Conservation (phyloP, 352 stramenopile species). For the Phytophthora podocarpi region DNA sequence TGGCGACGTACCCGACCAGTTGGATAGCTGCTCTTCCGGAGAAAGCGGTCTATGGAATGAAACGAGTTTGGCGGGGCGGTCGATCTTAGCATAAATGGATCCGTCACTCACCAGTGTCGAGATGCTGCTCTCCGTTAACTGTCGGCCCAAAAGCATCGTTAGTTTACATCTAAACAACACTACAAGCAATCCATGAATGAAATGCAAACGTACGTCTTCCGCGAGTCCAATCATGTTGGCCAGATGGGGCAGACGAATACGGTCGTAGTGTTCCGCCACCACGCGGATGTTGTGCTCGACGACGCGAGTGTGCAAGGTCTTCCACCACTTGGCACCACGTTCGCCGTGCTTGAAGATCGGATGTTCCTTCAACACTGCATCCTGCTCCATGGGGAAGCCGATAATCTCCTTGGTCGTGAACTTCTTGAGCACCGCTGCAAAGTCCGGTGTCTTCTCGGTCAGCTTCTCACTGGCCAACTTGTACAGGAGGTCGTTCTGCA, state of each 20-base stretch:
- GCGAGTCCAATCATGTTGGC: slow-evolving; percentile 93
- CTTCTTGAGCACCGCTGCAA: slow-evolving; percentile 72
- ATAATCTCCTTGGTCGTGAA: slow-evolving; percentile 98
- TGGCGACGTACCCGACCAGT: slow-evolving; percentile 90
- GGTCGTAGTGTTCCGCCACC: slow-evolving; percentile 94
- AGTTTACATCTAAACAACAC: background rate
- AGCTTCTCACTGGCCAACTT: slow-evolving; percentile 68
- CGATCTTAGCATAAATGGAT: slow-evolving; percentile 97
- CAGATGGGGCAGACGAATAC: slow-evolving; percentile 93
- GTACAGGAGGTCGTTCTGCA: slow-evolving; percentile 81
- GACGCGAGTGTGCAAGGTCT: slow-evolving; percentile 92
- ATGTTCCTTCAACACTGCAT: slow-evolving; percentile 84
- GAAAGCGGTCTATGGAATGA: slow-evolving; percentile 92
- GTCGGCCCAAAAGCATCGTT: slow-evolving; percentile 14
- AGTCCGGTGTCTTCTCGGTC: slow-evolving; percentile 66
- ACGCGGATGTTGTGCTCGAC: slow-evolving; percentile 98
- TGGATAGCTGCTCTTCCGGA: slow-evolving; percentile 93
- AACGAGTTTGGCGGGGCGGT: slow-evolving; percentile 96
- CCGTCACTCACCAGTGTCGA: slow-evolving; percentile 93
- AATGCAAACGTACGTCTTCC: slow-evolving; percentile 75
- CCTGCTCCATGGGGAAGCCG: slow-evolving; percentile 91
- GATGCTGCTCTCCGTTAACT: slow-evolving; percentile 81
- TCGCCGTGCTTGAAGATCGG: slow-evolving; percentile 83
- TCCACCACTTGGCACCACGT: slow-evolving; percentile 84
- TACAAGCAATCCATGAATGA: background rate